Base-by-base conservation (phyloP, 2,329 filamentous ascomycete genomes). In the Cladosporium sp. region DNA sequence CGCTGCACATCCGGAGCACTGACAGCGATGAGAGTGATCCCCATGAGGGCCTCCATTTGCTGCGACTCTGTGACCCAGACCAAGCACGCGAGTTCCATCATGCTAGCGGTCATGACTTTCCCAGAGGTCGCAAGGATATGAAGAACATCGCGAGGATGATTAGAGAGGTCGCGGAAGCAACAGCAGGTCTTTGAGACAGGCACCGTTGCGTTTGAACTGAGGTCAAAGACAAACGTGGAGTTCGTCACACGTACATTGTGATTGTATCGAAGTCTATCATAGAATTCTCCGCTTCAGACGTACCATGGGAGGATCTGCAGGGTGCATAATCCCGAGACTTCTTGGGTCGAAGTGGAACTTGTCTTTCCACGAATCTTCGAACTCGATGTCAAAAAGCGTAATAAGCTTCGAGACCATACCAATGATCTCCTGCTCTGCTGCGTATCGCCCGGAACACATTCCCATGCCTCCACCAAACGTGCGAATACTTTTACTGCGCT, bases 91-190 rank as follows among this genome's bases (percentile, higher is more conserved):
- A 68, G 26, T 61, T 65, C 11, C 67, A 68, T 31, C 65, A 68
- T 58, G 62, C 29, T 16, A 62, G 59, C 40, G 65, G 65, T 7
- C 67, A 68, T 67, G 67, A 68, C 46, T 68, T 68, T 40, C 67
- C 67, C 7, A 44, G 64, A 23, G 64, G 64, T 7, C 61, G 61
- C 49, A 65, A 50, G 23, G 57, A 66, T 35, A 67, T 67, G 64
- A 67, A 67, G 52, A 21, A 63, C 21, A 67, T 67, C 50, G 64
- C 64, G 23, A 23, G 50, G 33, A 37, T 56, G 37, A 67, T 67
- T 29, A 58, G 66, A 26, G 64, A 67, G 44, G 46, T 64, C 4
- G 66, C 66, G 10, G 64, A 65, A 40, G 57, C 57, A 21, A 53
- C 28, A 10, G 33, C 50, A 1, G 33, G 50, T 11, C 50, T 53